These are phyloP conservation scores for Kluyveromyces wickerhamii DNA, from an alignment of 805 yeast species.

Conservation along the genomic window DNA sequence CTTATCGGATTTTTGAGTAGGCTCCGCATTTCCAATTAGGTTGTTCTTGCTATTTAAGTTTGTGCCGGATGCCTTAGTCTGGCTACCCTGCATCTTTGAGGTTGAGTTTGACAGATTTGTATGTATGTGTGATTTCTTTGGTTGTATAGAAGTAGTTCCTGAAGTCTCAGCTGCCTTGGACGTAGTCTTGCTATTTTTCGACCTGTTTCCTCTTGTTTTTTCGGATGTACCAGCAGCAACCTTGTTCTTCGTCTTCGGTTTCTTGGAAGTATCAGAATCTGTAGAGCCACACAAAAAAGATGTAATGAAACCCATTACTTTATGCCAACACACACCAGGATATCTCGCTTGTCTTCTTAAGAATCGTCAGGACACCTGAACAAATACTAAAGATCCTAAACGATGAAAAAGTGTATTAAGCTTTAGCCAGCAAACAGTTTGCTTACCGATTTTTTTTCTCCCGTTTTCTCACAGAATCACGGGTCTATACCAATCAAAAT, in stretches of 20 bases:
- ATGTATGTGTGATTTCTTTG: slow-evolving; percentile 11
- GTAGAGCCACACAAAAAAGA: slow-evolving; percentile 30
- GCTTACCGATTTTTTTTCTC: too few relatives aligned
- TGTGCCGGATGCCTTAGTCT: not conserved
- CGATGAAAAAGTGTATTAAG: too few relatives aligned
- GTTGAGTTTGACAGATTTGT: slow-evolving; percentile 14
- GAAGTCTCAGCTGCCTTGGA: not conserved
- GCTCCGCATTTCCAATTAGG: not conserved
- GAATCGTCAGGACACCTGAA: too few relatives aligned
- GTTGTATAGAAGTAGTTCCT: not conserved
- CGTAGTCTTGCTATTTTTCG: not conserved
- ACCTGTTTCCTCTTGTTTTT: slow-evolving; percentile 2
- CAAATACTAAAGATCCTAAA: too few relatives aligned
- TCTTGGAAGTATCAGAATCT: slow-evolving; percentile 3
- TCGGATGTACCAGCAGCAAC: not conserved
- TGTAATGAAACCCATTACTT: slow-evolving; percentile 32
- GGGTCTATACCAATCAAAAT: too few relatives aligned
- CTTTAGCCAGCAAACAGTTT: too few relatives aligned
- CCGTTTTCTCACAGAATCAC: too few relatives aligned
- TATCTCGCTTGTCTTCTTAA: too few relatives aligned
- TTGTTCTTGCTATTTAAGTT: too few relatives aligned
- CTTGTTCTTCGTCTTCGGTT: slow-evolving; percentile 1
- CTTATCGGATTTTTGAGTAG: not conserved
- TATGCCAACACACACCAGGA: too few relatives aligned
- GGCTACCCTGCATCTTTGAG: slow-evolving; percentile 7